Evolutionary conservation across 176 grass and related monocot species (phyloP), one percentile per base, ranked within the genome.

Genomic region (Paspalum notatum): DNA sequence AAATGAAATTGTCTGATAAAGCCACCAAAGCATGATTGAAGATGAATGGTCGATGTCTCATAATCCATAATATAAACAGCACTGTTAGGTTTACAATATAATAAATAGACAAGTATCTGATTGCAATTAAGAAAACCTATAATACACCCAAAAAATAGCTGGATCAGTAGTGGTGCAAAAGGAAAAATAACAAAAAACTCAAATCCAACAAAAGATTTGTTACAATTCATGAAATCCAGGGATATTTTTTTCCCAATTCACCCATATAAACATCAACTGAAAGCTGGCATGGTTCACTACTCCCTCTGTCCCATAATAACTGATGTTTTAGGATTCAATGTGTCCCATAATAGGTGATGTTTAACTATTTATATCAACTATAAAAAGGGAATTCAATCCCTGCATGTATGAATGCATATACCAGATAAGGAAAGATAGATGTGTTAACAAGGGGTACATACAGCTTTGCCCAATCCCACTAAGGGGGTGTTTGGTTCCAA

Each of bases 251-350:
- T 15, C 22, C 42, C 25, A 61, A 46, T 37, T 55, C 9, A 9
- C 50, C n/a, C 51, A 18, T 80, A 68, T 13, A 43, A 53, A 67
- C 49, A 75, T 65, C 25, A 45, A 18, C 15, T 63, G 53, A 67
- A 72, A 39, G 44, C 10, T 24, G 20, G 7, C 67, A 72, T 68
- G 38, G 64, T 70, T 71, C 6, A 41, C 20, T 53, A 57, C 32
- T 32, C 32, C 32, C 32, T 32, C 32, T 3, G 32, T 32, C 32
- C 3, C 32, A 32, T 32, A 1, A 32, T 32, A 32, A 32, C 32
- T 32, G 32, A 32, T 32, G 32, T 32, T 32, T 32, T 32, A 32
- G 32, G 32, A 32, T 32, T 32, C 32, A 32, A 32, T 2, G 32
- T 32, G 32, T 32, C 32, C 32, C 32, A 32, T 32, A 32, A 32